Evolutionary conservation across 305 asterid genomes (phyloP).

Genomic region (Solanum aculeatissimum): DNA sequence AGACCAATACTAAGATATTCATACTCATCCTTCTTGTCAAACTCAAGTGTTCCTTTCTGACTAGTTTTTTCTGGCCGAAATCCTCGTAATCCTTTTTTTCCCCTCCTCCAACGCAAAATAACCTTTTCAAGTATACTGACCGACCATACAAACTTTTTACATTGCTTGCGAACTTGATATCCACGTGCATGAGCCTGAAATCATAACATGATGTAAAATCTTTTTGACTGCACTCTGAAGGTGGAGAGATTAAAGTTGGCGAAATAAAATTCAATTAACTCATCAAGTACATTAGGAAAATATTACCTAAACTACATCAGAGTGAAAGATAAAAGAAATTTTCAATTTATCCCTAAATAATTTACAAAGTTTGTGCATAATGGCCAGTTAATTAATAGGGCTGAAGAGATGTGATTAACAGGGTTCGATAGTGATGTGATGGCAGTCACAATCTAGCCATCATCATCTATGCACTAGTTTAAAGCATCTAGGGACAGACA

Average conservation of each 20-base stretch:
- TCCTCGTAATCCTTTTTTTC: conserved; percentile 12
- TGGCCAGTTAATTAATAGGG: background rate
- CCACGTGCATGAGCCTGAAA: conserved; percentile 19
- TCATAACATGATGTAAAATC: background rate
- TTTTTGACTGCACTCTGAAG: background rate
- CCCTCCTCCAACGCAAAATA: conserved; percentile 25
- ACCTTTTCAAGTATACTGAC: conserved; percentile 21
- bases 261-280: background rate
- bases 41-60: background rate
- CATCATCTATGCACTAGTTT: background rate
- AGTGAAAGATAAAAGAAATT: background rate
- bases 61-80: background rate
- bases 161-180: conserved; percentile 13
- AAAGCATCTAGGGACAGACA: background rate
- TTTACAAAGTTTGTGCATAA: background rate
- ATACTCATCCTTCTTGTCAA: conserved; percentile 12
- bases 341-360: background rate
- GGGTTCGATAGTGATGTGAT: background rate
- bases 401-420: background rate
- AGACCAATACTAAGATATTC: conserved; percentile 4
- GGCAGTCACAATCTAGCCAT: background rate
- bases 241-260: background rate
- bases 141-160: conserved; percentile 15
- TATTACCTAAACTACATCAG: background rate
- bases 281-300: background rate